Conservation (phyloP, 2,329 filamentous ascomycete species). For the Neoascochyta sp. region DNA sequence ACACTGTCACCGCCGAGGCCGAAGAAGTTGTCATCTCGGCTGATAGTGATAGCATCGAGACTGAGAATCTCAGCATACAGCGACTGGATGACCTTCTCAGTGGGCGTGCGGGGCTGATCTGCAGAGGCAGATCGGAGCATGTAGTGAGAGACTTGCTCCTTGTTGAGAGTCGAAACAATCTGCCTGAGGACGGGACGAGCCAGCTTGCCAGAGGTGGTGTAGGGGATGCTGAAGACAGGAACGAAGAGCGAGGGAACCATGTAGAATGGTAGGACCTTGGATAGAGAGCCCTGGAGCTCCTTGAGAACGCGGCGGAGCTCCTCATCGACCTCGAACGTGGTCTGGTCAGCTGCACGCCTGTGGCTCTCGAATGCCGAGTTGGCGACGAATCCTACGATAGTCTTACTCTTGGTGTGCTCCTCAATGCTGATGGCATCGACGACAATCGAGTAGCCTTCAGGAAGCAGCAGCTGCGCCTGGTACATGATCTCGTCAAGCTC, state of each 20-base stretch:
- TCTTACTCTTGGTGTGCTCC: conserved; percentile 12
- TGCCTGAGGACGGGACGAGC: conserved; percentile 7
- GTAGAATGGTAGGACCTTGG: conserved; percentile 30
- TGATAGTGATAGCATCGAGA: too few relatives aligned
- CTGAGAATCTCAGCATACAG: conserved; percentile 7
- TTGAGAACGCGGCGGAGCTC: conserved; percentile 9
- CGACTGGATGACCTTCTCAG: conserved; percentile 8
- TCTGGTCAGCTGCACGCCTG: conserved; percentile 3
- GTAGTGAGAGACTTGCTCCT: conserved; percentile 11
- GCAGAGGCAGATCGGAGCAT: conserved; percentile 9
- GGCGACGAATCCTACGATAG: conserved; percentile 11
- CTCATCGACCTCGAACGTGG: conserved; percentile 9
- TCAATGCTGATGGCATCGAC: conserved; percentile 11
- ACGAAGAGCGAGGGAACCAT: conserved; percentile 44
- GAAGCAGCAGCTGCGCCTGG: conserved; percentile 6
- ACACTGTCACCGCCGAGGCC: conserved; percentile 10
- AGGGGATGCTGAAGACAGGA: conserved; percentile 36
- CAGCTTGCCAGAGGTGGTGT: conserved; percentile 38
- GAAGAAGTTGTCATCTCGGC: conserved; percentile 11
- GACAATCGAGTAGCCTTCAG: conserved; percentile 8
- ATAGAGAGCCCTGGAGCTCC: conserved; percentile 9
- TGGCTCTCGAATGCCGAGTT: conserved; percentile 5
- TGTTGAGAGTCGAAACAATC: conserved; percentile 7
- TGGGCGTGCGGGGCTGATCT: conserved; percentile 7
- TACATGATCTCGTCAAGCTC: conserved; percentile 18